Evolutionary conservation across 106 monocot genomes (phyloP).

Genomic region (Vanilla planifolia): DNA sequence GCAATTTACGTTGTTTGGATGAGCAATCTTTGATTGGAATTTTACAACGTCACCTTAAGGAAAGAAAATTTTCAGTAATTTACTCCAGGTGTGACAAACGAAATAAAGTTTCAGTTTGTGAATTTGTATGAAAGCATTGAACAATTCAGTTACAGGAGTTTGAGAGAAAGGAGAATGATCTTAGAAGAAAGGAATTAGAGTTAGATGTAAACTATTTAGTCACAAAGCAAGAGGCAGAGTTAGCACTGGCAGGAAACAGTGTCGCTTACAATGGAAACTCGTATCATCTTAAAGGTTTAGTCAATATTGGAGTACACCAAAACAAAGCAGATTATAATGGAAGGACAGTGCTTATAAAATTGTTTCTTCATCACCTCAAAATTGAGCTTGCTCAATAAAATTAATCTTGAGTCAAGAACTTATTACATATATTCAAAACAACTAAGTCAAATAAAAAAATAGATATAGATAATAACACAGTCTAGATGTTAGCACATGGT

Average conservation of each 20-base stretch:
- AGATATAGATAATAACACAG: no score
- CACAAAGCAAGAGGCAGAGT: slow-evolving; percentile 66
- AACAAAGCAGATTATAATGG: slow-evolving; percentile 66
- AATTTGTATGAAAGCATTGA: background rate
- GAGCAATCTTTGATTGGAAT: slow-evolving; percentile 55
- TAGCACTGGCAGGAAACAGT: slow-evolving; percentile 52
- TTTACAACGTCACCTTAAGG: slow-evolving; percentile 57
- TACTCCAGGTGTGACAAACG: slow-evolving; percentile 38
- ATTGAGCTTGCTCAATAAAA: no score
- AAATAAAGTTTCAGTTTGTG: background rate
- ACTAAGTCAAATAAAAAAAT: no score
- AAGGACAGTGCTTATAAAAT: slow-evolving; percentile 66
- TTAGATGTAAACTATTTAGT: slow-evolving; percentile 63
- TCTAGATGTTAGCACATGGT: no score
- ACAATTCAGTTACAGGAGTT: background rate
- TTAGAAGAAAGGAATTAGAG: slow-evolving; percentile 52
- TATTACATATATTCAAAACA: no score
- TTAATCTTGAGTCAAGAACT: no score
- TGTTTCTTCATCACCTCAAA: no score
- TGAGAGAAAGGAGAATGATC: slow-evolving; percentile 42
- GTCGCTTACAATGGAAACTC: slow-evolving; percentile 61
- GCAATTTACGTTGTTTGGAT: slow-evolving; percentile 55
- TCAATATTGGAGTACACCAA: slow-evolving; percentile 69
- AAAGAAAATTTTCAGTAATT: slow-evolving; percentile 39
- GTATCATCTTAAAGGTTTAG: slow-evolving; percentile 50